Percentiles rank a stretch among this genome's conserved stretches.
These are phyloP conservation scores for Plasmodium coatneyi DNA, from an alignment of 169 alveolate species.

Conservation along the genomic window DNA sequence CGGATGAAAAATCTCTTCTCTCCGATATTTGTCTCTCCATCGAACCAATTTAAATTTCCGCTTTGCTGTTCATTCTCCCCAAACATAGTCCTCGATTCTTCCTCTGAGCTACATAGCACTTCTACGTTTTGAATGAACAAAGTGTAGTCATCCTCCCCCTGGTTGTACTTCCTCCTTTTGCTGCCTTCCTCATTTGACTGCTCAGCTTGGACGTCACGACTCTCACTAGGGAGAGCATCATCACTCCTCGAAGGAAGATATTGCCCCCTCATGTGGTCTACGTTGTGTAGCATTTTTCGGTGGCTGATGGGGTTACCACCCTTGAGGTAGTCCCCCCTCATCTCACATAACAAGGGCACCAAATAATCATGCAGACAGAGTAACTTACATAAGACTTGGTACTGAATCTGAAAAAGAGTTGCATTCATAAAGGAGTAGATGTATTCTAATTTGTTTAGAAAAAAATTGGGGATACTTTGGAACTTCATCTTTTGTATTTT, in stretches of 20 bases:
- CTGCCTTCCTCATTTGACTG: background rate
- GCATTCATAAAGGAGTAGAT: slow-evolving; percentile 45
- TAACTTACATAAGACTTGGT: slow-evolving; percentile 11
- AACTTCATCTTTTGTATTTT: slow-evolving; percentile 3
- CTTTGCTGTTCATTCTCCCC: background rate
- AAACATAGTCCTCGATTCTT: background rate
- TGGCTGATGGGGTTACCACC: background rate
- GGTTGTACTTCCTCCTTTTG: background rate
- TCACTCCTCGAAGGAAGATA: background rate
- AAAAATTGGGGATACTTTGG: slow-evolving; percentile 32
- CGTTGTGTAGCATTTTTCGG: background rate
- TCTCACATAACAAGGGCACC: background rate
- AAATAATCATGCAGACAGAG: slow-evolving; percentile 4
- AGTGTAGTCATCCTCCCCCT: slow-evolving; percentile 28
- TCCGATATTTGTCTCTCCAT: background rate
- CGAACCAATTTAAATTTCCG: background rate
- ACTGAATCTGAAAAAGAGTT: slow-evolving; percentile 36
- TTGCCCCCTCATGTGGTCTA: background rate
- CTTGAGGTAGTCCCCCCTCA: background rate
- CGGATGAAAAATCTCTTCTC: slow-evolving; percentile 8
- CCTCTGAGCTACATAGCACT: slow-evolving; percentile 8
- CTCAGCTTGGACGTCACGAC: background rate
- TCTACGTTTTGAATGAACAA: slow-evolving; percentile 5
- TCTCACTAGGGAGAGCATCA: background rate
- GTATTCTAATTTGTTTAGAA: slow-evolving; percentile 48